Conservation (phyloP, 441 rosid genomes). For the Biscutella auriculata region DNA sequence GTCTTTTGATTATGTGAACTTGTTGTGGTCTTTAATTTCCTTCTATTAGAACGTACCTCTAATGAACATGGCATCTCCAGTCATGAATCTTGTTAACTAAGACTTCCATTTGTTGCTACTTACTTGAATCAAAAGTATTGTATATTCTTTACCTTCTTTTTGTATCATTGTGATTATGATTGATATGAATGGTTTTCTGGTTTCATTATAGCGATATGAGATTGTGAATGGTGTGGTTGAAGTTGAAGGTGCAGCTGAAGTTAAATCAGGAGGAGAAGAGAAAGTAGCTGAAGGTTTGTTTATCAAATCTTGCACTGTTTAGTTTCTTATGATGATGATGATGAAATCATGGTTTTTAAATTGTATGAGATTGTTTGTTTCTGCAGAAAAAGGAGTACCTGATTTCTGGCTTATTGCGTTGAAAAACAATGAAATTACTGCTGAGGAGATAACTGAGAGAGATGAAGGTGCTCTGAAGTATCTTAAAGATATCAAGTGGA, state of each 20-base stretch:
- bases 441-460: conserved; percentile 75
- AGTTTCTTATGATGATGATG: background rate
- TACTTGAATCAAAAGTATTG: background rate
- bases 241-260: conserved; percentile 37
- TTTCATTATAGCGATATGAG: conserved; percentile 47
- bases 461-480: conserved; percentile 83
- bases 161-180: background rate
- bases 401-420: conserved; percentile 77
- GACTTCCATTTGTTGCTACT: background rate
- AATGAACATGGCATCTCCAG: background rate
- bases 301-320: background rate
- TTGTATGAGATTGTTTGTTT: conserved; percentile 5
- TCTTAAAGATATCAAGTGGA: conserved; percentile 73
- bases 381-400: conserved; percentile 81
- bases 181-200: background rate
- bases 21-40: background rate
- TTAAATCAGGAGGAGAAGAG: conserved; percentile 36
- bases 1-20: background rate
- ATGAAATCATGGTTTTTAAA: background rate
- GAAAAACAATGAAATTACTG: conserved; percentile 76
- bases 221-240: conserved; percentile 69
- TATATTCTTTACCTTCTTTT: background rate
- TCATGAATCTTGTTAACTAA: background rate
- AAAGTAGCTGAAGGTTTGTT: conserved; percentile 47
- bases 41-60: background rate